A percentile compares a stretch with the other conserved stretches of the same genome.
These are phyloP conservation scores for Plasmopara viticola DNA, from an alignment of 352 stramenopile species.

Conservation along the genomic window DNA sequence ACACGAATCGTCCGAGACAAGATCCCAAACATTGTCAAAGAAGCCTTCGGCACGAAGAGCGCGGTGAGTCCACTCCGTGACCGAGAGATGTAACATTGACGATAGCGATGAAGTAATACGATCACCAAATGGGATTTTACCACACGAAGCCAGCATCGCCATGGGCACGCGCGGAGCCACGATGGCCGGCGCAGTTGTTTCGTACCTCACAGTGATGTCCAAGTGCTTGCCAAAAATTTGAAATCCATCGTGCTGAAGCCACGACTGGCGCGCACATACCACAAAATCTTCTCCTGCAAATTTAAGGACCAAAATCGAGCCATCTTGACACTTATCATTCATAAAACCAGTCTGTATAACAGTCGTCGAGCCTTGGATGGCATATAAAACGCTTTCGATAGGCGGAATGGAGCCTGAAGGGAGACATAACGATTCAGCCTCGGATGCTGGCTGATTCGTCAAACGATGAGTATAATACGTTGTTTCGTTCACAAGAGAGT, in stretches of 20 bases:
- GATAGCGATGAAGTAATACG: constrained; percentile 18
- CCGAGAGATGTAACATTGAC: constrained; percentile 19
- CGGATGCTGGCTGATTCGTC: neutral
- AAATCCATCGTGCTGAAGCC: constrained; percentile 26
- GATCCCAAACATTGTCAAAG: constrained; percentile 18
- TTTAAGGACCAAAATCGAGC: constrained; percentile 21
- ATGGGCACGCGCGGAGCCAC: constrained; percentile 11
- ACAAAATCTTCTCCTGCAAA: constrained; percentile 42
- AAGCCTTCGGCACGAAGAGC: constrained; percentile 14
- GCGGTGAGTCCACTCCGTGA: constrained; percentile 21
- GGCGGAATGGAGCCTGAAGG: constrained; percentile 23
- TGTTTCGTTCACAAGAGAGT: constrained; percentile 28
- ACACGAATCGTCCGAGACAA: constrained; percentile 28
- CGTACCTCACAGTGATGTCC: constrained; percentile 36
- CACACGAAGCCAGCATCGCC: constrained; percentile 13
- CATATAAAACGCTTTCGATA: constrained; percentile 22
- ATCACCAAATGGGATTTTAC: constrained; percentile 19
- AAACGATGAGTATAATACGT: constrained; percentile 27
- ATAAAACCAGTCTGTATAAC: constrained; percentile 4
- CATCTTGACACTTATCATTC: constrained; percentile 14
- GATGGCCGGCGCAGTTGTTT: constrained; percentile 17
- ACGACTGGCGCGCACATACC: constrained; percentile 26
- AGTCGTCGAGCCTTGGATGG: constrained; percentile 19
- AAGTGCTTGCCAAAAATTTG: constrained; percentile 36
- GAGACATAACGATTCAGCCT: constrained; percentile 18